phyloP scores from a whole-genome alignment of 352 stramenopile genomes.

The Globisporangium cystogenes region DNA sequence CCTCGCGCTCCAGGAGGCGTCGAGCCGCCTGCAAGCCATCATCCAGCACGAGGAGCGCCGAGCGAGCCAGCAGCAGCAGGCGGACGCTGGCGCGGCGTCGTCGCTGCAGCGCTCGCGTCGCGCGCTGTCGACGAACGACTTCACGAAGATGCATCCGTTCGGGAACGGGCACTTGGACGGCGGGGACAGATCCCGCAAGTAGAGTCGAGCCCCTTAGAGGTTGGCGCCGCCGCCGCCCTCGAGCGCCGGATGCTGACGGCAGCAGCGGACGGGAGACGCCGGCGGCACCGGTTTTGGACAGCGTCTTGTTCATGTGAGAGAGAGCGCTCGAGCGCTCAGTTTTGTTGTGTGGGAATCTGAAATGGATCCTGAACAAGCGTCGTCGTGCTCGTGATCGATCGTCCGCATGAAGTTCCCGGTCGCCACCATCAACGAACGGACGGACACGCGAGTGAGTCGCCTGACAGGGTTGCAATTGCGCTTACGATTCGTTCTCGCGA shows the following conservation, averaged over 20 bases:
- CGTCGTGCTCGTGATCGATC: too few species aligned
- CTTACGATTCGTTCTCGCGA: background rate
- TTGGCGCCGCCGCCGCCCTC: too few species aligned
- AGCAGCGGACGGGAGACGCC: too few species aligned
- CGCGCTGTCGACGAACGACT: slow-evolving; percentile 60
- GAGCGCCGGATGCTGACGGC: too few species aligned
- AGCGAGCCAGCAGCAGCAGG: slow-evolving; percentile 20
- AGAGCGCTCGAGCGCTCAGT: background rate
- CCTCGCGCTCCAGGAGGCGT: slow-evolving; percentile 54
- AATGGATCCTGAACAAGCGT: background rate
- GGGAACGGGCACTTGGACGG: slow-evolving; percentile 1
- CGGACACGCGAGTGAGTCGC: too few species aligned
- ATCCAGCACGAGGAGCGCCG: slow-evolving; percentile 47
- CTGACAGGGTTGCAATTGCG: background rate
- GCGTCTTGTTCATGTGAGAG: background rate
- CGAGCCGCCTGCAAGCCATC: slow-evolving; percentile 53
- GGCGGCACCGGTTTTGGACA: background rate
- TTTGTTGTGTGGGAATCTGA: background rate
- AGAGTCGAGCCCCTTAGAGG: background rate
- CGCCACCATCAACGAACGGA: too few species aligned
- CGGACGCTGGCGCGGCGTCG: slow-evolving; percentile 25
- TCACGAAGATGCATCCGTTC: slow-evolving; percentile 21
- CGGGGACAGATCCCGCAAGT: slow-evolving; percentile 8
- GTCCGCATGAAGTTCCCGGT: too few species aligned
- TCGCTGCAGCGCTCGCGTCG: slow-evolving; percentile 49